phyloP scores from a whole-genome alignment of 106 monocot genomes.

The Dendrobium nobile region DNA sequence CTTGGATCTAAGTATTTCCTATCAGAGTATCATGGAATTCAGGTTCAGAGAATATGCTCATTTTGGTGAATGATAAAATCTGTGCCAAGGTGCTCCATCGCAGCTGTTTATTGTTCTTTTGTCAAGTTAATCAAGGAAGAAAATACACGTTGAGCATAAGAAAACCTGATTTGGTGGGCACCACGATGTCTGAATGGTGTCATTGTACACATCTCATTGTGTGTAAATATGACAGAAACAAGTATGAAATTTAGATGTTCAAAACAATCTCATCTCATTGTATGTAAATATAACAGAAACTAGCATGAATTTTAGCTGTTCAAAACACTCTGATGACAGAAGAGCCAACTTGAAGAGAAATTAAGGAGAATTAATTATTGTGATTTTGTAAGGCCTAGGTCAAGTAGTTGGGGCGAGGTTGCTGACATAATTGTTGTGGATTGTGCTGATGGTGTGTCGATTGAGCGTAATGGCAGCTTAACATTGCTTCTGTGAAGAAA shows the following conservation, averaged over 20 bases:
- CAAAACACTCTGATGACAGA: background rate
- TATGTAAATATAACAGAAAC: background rate
- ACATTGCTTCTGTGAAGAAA: background rate
- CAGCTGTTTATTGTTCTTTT: too few relatives aligned
- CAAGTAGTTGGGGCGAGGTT: background rate
- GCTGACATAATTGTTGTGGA: background rate
- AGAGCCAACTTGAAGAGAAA: background rate
- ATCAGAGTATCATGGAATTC: too few relatives aligned
- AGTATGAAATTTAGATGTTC: background rate
- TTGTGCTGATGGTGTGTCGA: background rate
- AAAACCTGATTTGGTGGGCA: background rate
- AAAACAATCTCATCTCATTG: background rate
- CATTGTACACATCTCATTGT: conserved; percentile 1
- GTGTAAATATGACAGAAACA: background rate
- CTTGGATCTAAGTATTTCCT: too few relatives aligned
- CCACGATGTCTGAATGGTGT: background rate
- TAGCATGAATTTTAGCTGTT: background rate
- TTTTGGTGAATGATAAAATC: too few relatives aligned
- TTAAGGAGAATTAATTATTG: background rate
- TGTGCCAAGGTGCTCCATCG: too few relatives aligned
- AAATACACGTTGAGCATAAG: background rate
- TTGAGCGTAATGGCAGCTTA: background rate
- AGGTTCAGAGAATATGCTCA: too few relatives aligned
- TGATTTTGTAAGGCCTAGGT: background rate
- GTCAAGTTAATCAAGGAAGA: background rate